Base-by-base conservation (phyloP, 345 rosid genomes). In the Cochlearia excelsa region DNA sequence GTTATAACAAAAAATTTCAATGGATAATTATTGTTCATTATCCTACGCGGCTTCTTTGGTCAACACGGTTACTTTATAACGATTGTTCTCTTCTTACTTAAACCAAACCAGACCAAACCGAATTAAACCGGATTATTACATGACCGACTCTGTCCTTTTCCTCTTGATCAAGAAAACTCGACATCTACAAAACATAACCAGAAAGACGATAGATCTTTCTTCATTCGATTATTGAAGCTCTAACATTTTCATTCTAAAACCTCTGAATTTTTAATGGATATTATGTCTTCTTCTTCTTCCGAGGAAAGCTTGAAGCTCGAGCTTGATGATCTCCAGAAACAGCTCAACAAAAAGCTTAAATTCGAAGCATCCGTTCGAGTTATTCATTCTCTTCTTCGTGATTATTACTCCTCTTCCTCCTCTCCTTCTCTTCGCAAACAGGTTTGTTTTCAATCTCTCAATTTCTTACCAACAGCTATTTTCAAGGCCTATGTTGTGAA, bases 341-440 rank as follows among this genome's bases (percentile, higher is more conserved):
- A 80, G 78, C 81, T 92, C 0, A 84, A 75, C 38, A 88, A 86
- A 79, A 92, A 88, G 70, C 85, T 73, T 63, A 82, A 67, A 69
- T 88, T 92, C 73, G 96, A 92, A 64, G 81, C 82, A 4, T 77
- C 98, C 4, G 85, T 92, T 46, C 75, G 79, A 42, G 83, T 86
- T 26, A 69, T 88, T 67, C 78, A 73, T 62, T 73, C 79, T 44
- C 84, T 86, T 6, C 77, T 84, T 45, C 79, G 49, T 30, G 65
- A 69, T 40, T 78, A 55, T 44, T 88, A 79, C 69, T n/a, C n/a
- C n/a, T 45, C 77, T 10, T 83, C 88, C 5, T 83, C 93, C 51
- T 78, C 95, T 48, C 78, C 84, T 30, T 61, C 84, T 46, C 79
- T 88, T 27, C 85, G 84, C 34, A 81, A 83, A 66, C 74, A 70